Base-by-base conservation (phyloP, 352 stramenopile species). In the Phytophthora capsici region DNA sequence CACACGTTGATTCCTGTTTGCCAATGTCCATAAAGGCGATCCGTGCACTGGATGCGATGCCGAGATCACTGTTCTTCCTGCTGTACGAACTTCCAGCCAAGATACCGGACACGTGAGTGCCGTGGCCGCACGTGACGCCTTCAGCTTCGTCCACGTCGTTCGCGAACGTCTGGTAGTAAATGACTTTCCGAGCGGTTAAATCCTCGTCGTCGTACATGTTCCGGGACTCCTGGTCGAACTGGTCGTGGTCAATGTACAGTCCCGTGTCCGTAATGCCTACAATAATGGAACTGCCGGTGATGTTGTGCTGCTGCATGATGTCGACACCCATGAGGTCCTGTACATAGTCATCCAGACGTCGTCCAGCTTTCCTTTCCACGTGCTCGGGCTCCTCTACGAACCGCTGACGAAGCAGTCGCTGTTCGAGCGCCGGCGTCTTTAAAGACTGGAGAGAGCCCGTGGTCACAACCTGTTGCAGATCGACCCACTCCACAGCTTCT, bases 11-110 rank as follows among this genome's bases (percentile, higher is more conserved):
- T 0, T 70, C 53, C 50, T 89, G 82, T 37, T 89, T 84, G 6
- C 82, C 86, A 54, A 97, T 92, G 57, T 97, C 90, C 77, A 97
- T 94, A 49, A 97, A 95, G 2, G 89, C 88, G 48, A 96, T 86
- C 25, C 88, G 86, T 0, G 90, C 85, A 26, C 77, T 87, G 9
- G 83, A 88, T 8, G 89, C 90, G 38, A 92, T 93, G 20, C 90
- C 90, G 8, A 90, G 51, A 45, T 91, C 71, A 14, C 47, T 58
- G 25, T 75, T 58, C 25, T 63, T 57, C 16, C 58, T 40, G 20
- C 67, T 83, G 36, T 74, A 75, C 10, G 82, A 88, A 40, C 74
- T 90, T 8, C 91, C 91, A 0, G 80, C 85, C 2, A 93, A 57
- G 19, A 95, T 90, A 1, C 89, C 91, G 0, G 82, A 86, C 9